Base-by-base conservation (phyloP, 345 rosid species). In the Excoecaria cochinchinensis region DNA sequence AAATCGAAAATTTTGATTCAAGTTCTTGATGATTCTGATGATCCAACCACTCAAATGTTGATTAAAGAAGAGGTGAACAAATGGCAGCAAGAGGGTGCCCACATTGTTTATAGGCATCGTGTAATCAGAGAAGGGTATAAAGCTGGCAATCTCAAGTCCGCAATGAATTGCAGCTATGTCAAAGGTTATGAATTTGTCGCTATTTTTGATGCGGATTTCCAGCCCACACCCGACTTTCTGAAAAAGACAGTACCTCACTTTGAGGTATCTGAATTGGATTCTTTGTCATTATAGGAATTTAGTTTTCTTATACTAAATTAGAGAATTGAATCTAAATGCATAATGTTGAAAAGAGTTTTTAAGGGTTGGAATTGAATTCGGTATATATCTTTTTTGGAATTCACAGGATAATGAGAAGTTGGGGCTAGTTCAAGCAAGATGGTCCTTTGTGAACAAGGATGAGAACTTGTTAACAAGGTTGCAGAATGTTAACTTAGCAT, bases 91-190 rank as follows among this genome's bases (percentile, higher is more conserved):
- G 92, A 82, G 68, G 99, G 99, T 71, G 94, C 92, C 64, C 80
- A 82, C 46, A 92, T 95, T 58, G 76, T 95, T 78, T 95, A 95
- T 31, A 85, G 97, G 81, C 98, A 95, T 72, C 88, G 99, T 6
- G 90, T 88, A 16, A 81, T 90, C 21, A 85, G 99, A 84, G 91
- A 91, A 71, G 99, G 99, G 10, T 95, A 95, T 78, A 95, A 95
- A 81, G 99, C 99, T 60, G 99, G 99, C 17, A 95, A 95, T 78
- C 92, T 95, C 53, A 95, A 92, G 87, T 92, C 99, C 57, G 99
- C 99, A 4, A 95, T 95, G 99, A 88, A 85, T 69, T 92, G 97
- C 68, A 89, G 94, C 80, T 95, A 90, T 67, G 97, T 91, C 66
- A 91, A 91, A 82, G 95, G 92, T 82, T 91, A 88, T 63, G 95